Conservation (phyloP, 192 early-diverging fungal genomes). For the Podila clonocystis region DNA sequence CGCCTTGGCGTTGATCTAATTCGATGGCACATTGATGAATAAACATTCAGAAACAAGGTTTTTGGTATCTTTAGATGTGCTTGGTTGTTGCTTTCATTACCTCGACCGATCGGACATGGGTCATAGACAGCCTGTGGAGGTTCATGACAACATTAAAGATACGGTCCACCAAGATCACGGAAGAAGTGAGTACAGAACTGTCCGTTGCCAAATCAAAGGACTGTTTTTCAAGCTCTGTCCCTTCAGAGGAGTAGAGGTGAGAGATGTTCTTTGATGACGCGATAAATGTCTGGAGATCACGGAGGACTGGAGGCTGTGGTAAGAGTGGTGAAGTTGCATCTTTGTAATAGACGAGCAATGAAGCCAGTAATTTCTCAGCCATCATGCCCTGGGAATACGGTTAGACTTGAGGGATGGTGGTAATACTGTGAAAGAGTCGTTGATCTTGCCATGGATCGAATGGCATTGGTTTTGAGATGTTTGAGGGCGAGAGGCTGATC, state of each 20-base stretch:
- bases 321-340: background rate
- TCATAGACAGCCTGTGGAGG: background rate
- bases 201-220: background rate
- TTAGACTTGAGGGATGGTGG: background rate
- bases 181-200: too few species aligned
- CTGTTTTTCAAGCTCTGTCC: background rate
- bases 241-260: background rate
- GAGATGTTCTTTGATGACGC: background rate
- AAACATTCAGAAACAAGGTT: too few species aligned
- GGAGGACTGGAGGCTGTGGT: background rate
- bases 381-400: background rate
- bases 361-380: constrained; percentile 20
- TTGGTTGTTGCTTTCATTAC: background rate
- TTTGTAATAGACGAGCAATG: constrained; percentile 28
- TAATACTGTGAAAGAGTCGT: background rate
- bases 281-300: background rate
- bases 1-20: constrained; percentile 23
- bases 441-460: background rate
- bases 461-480: background rate
- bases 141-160: constrained; percentile 24
- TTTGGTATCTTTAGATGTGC: background rate
- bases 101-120: constrained; percentile 24
- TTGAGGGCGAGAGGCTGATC: background rate
- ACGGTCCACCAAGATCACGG: background rate
- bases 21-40: background rate